Base-by-base conservation (phyloP, 2,329 filamentous ascomycete genomes). In the Aaosphaeria arxii region DNA sequence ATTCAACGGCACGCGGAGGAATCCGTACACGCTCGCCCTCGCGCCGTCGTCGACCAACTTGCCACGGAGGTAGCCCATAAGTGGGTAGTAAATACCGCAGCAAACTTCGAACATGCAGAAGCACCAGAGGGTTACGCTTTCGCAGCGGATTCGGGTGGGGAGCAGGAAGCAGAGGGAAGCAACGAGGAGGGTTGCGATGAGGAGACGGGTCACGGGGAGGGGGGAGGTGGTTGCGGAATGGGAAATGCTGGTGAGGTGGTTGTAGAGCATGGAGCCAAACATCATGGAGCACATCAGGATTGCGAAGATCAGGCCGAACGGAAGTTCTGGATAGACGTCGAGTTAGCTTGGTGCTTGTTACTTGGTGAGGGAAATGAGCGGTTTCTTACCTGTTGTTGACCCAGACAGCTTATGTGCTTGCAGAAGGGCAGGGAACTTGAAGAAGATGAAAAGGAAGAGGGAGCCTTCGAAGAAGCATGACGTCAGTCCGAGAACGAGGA, bases 371-470 rank as follows among this genome's bases (percentile, higher is more conserved):
- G 9, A 36, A 40, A 35, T 5, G 9, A 31, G 17, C 24, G 32
- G 35, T 7, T n/a, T 9, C 58, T 48, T 58, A 63, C 64, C 59
- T 29, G 58, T 54, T 44, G 57, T 58, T n/a, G 61, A 57, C 9
- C 33, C 33, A 9, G 33, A 9, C 33, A 36, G 30, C 38, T 65
- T 57, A 39, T 67, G 64, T 36, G 56, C 61, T 7, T 64, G 52
- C 46, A 63, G 77, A n/a, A 85, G 66, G 3, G 79, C 76, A 1
- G 79, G 77, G 1, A 80, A 78, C 77, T 81, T 84, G 69, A 82
- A 83, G 63, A 83, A 84, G 48, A 85, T 78, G 57, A 84, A 84
- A 7, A 85, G 71, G 57, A 84, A 84, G 72, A 84, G 80, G 30
- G 79, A 75, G 17, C 80, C 80, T 64, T 85, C 82, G 56, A 84